Evolutionary conservation across 768 basidiomycete genomes (phyloP).

Genomic region (Termitomyces sp.): DNA sequence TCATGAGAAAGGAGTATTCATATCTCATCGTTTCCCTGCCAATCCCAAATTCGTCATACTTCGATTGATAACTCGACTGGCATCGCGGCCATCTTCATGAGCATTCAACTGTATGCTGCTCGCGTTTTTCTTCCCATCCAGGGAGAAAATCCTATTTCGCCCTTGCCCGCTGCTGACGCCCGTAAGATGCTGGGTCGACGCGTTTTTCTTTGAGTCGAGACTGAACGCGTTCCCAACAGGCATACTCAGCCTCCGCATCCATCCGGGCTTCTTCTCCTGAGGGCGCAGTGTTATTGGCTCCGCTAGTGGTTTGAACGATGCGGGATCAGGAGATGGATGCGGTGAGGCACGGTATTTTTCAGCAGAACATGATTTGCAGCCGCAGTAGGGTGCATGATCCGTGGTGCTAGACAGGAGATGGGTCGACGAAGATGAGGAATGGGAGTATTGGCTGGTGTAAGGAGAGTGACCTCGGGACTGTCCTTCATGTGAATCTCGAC

Average conservation of each 20-base stretch:
- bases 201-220: constrained; percentile 48
- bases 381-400: constrained; percentile 61
- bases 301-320: constrained; percentile 38
- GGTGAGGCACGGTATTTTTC: constrained; percentile 45
- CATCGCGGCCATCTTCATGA: constrained; percentile 50
- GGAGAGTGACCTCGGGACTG: constrained; percentile 2
- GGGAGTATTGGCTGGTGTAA: constrained; percentile 19
- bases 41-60: constrained; percentile 51
- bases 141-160: constrained; percentile 31
- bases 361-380: constrained; percentile 62
- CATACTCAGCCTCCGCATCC: constrained; percentile 80
- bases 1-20: background rate
- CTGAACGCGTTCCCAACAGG: constrained; percentile 60
- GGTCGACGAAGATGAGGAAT: constrained; percentile 23
- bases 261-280: constrained; percentile 54
- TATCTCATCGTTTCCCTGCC: constrained; percentile 27
- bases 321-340: constrained; percentile 23
- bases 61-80: constrained; percentile 40
- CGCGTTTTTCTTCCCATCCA: constrained; percentile 49
- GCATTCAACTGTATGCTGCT: constrained; percentile 32
- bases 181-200: constrained; percentile 19
- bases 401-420: constrained; percentile 10
- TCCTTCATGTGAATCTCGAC: constrained; percentile 16
- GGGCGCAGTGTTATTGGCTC: constrained; percentile 43
- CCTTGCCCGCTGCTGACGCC: constrained; percentile 14